These are phyloP conservation scores for Phytopythium delawarense DNA, from an alignment of 352 stramenopile genomes.

Conservation along the genomic window DNA sequence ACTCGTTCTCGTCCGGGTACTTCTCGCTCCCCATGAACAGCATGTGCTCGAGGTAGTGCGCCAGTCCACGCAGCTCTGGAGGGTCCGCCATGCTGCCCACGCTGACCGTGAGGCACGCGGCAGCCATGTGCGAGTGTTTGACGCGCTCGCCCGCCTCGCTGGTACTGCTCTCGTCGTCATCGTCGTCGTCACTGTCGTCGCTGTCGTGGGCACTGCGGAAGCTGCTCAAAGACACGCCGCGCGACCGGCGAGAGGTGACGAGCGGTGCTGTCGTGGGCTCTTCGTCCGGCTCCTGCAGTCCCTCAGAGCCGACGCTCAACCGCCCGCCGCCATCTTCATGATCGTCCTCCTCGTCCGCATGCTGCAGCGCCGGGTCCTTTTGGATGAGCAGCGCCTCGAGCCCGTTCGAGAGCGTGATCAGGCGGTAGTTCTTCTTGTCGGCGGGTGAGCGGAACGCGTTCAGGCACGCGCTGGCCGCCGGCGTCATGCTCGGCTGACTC, in stretches of 20 bases:
- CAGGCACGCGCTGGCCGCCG: conserved; percentile 16
- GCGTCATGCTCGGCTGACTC: not conserved
- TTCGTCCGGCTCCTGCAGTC: not conserved
- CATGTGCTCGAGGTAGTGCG: conserved; percentile 92
- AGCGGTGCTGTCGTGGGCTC: conserved; percentile 9
- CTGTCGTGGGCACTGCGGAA: conserved; percentile 2
- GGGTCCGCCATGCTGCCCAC: conserved; percentile 64
- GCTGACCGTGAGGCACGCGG: conserved; percentile 50
- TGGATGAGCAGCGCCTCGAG: conserved; percentile 62
- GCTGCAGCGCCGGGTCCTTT: conserved; percentile 17
- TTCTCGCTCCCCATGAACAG: conserved; percentile 91
- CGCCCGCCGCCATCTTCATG: not conserved
- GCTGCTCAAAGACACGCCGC: conserved; percentile 7
- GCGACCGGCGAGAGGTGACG: not conserved
- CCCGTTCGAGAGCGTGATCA: conserved; percentile 62
- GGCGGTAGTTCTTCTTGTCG: conserved; percentile 71
- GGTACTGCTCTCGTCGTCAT: conserved; percentile 9
- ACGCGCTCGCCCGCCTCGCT: conserved; percentile 6
- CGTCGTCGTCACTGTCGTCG: conserved; percentile 14
- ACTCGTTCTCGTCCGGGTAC: conserved; percentile 90
- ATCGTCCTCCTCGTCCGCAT: not conserved
- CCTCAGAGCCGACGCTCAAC: not conserved
- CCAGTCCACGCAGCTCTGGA: conserved; percentile 46
- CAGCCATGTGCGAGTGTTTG: conserved; percentile 25
- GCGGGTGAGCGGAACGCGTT: conserved; percentile 46